Conservation (phyloP, 2,329 filamentous ascomycete species). For the Didymella pinodella region DNA sequence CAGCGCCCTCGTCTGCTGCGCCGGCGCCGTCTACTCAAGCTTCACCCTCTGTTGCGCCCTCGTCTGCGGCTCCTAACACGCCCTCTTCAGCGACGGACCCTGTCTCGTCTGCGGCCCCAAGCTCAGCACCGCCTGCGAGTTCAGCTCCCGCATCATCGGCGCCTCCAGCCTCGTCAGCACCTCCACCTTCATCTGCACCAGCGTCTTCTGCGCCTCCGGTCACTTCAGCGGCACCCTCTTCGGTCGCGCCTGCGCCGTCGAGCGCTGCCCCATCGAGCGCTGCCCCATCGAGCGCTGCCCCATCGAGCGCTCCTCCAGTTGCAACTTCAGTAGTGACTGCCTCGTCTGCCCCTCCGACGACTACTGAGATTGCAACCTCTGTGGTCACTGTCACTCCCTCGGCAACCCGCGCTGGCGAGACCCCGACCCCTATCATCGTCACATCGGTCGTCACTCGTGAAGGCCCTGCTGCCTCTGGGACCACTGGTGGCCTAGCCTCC, state of each 20-base stretch:
- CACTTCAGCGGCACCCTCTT: constrained; percentile 23
- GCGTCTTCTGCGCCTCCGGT: constrained; percentile 5
- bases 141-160: constrained; percentile 32
- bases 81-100: constrained; percentile 25
- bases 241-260: constrained; percentile 19
- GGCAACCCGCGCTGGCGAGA: constrained; percentile 29
- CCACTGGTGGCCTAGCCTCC: constrained; percentile 21
- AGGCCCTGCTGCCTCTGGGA: constrained; percentile 16
- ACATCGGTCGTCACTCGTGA: constrained; percentile 26
- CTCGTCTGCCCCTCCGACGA: constrained; percentile 32
- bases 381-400: constrained; percentile 36
- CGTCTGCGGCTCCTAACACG: constrained; percentile 30
- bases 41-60: constrained; percentile 22
- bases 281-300: constrained; percentile 16
- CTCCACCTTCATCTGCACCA: constrained; percentile 4
- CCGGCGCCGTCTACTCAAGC: constrained; percentile 21
- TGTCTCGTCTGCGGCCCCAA: constrained; percentile 18
- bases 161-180: constrained; percentile 23
- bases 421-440: constrained; percentile 29
- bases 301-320: background rate
- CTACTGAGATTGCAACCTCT: constrained; percentile 29
- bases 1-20: constrained; percentile 28
- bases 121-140: constrained; percentile 22
- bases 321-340: constrained; percentile 33
- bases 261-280: constrained; percentile 25